These are phyloP conservation scores for Arthrobotrys iridis DNA, from an alignment of 2,329 filamentous ascomycete species.

Conservation along the genomic window DNA sequence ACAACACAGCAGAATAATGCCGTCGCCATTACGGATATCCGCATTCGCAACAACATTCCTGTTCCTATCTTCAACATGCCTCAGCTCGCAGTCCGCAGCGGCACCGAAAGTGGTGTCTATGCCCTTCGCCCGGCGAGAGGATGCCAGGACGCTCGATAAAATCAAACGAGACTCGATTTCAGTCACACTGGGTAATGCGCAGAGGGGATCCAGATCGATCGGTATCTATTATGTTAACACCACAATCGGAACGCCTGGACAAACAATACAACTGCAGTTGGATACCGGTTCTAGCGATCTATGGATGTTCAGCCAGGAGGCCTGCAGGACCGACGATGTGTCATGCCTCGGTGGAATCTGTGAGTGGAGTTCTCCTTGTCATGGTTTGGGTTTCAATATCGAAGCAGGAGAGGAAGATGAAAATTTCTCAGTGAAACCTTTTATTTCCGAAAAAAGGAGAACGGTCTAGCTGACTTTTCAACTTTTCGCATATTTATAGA, in stretches of 20 bases:
- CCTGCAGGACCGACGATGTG: slow-evolving; percentile 25
- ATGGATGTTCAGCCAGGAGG: slow-evolving; percentile 63
- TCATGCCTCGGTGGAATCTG: slow-evolving; percentile 41
- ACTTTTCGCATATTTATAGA: slow-evolving; percentile 4
- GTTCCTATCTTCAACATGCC: slow-evolving; percentile 34
- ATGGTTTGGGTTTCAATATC: background rate
- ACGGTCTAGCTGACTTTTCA: slow-evolving; percentile 6
- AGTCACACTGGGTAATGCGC: slow-evolving; percentile 39
- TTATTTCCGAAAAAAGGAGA: background rate
- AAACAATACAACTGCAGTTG: slow-evolving; percentile 68
- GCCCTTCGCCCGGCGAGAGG: slow-evolving; percentile 48
- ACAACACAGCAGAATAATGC: slow-evolving; percentile 13
- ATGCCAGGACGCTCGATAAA: slow-evolving; percentile 35
- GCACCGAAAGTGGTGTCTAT: slow-evolving; percentile 40
- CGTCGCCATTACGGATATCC: slow-evolving; percentile 22
- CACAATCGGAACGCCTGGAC: slow-evolving; percentile 68
- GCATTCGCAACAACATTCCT: slow-evolving; percentile 23
- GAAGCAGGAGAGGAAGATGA: background rate
- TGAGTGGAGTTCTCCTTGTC: slow-evolving; percentile 9
- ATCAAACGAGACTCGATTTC: slow-evolving; percentile 38
- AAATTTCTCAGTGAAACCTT: background rate
- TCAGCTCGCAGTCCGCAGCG: background rate
- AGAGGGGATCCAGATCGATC: slow-evolving; percentile 36
- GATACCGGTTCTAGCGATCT: slow-evolving; percentile 73
- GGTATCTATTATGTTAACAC: slow-evolving; percentile 67